Base-by-base conservation (phyloP, 208 protist species). In the Herpetomonas tarakana region DNA sequence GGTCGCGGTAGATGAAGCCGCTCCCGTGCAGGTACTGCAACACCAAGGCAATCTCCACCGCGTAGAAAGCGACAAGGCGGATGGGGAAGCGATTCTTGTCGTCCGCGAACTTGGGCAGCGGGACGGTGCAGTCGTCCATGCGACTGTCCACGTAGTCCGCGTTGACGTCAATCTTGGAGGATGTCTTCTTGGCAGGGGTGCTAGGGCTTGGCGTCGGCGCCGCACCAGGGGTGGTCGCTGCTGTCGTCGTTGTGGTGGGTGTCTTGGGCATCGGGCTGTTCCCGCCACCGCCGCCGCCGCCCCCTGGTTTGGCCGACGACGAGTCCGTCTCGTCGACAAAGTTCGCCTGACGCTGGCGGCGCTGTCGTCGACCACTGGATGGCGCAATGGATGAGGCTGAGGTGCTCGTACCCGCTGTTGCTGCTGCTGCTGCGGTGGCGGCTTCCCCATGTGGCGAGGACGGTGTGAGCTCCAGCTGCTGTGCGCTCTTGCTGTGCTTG, bases 1-100 rank as follows among this genome's bases (percentile, higher is more conserved):
- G 66, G 61, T 98, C 93, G 18, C 93, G 77, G 54, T 96, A 98
- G 46, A 97, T 78, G 58, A 97, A 92, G 52, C 88, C 84, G 2
- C 84, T 56, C 19, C 73, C 51, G 71, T 98, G 94, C 28, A 98
- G 57, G 62, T 96, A 94, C 64, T 92, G 62, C 55, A 98, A 68
- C 51, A 88, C 92, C 1, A 98, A 63, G 3, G 86, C 85, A 27
- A 98, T 60, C 61, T 98, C 91, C 16, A 95, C 68, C 11, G 87
- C 88, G 53, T 94, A 98, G 53, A 98, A 95, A 31, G 83, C 85
- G 55, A 95, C 60, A 44, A 91, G 59, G 14, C 81, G 78, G 25
- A 95, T 72, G 22, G 88, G 86, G n/a, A 86, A 46, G 25, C 83
- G 81, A 19, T 47, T 61, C 38, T 81, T 68, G 52, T 92, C 79